Base-by-base conservation (phyloP, 2,329 filamentous ascomycete species). In the Xenoacremonium recifei region DNA sequence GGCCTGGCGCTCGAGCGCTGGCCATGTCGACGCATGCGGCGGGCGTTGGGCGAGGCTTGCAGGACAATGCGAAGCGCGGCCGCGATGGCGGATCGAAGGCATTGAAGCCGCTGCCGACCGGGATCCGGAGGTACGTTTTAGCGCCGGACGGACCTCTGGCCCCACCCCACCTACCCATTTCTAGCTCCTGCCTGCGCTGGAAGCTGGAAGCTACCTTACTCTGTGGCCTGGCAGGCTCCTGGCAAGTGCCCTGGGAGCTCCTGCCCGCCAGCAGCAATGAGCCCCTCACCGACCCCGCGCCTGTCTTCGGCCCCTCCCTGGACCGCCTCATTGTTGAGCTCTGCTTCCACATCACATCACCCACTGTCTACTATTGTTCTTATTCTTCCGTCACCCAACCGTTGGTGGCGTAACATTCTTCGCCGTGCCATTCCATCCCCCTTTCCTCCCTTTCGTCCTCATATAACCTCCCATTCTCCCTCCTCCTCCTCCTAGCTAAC, bases 81-180 rank as follows among this genome's bases (percentile, higher is more conserved):
- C 15, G 29, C 18, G 27, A 17, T 37, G 15, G 34, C 25, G 35
- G 38, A 21, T 32, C 36, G 40, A 44, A 45, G 43, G 37, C 53
- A 21, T 30, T 36, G 36, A 46, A 39, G 23, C 45, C 52, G 46
- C 30, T 39, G 41, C 49, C 45, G 41, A 43, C 54, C 49, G 51
- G 51, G 35, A 45, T 44, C 39, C 55, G 55, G 55, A 58, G 55
- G 55, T 58, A 58, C 45, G 55, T 57, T 42, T 50, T 43, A 46
- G 41, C 43, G 48, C 31, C 29, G 38, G 38, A 40, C 39, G 37
- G 29, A n/a, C 41, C 42, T 50, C 38, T 37, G 31, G 25, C 21
- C 21, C 25, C 18, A 21, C 40, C 17, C 35, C 18, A n/a, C n/a
- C n/a, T n/a, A n/a, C n/a, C n/a, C n/a, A n/a, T n/a, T n/a, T n/a